These are phyloP conservation scores for Anacardium occidentale DNA, from an alignment of 345 rosid species.

Conservation along the genomic window DNA sequence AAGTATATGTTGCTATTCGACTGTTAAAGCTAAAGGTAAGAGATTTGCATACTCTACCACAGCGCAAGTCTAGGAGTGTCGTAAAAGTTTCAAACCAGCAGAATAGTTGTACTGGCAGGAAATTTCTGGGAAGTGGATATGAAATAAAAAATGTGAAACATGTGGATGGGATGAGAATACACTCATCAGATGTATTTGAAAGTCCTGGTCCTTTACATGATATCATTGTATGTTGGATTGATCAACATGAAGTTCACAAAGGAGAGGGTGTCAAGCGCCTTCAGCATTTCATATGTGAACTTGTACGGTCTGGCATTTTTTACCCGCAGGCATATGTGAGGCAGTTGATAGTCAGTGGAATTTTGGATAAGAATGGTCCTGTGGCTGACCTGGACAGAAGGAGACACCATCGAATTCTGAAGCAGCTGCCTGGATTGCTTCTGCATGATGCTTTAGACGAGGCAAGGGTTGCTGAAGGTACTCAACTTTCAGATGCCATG, in stretches of 20 bases:
- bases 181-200: slow-evolving; percentile 57
- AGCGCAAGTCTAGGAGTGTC: slow-evolving; percentile 36
- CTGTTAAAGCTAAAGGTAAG: slow-evolving; percentile 70
- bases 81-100: slow-evolving; percentile 27
- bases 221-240: slow-evolving; percentile 94
- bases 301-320: slow-evolving; percentile 77
- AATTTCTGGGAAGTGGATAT: slow-evolving; percentile 29
- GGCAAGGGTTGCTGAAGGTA: slow-evolving; percentile 58
- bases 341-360: slow-evolving; percentile 88
- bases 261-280: slow-evolving; percentile 73
- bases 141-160: slow-evolving; percentile 30
- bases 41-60: slow-evolving; percentile 44
- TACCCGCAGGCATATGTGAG: slow-evolving; percentile 88
- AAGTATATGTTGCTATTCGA: slow-evolving; percentile 72
- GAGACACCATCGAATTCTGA: slow-evolving; percentile 77
- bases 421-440: slow-evolving; percentile 75
- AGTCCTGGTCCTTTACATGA: slow-evolving; percentile 96
- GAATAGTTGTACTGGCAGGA: slow-evolving; percentile 32
- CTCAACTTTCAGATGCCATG: slow-evolving; percentile 60
- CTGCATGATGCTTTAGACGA: slow-evolving; percentile 62
- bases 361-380: slow-evolving; percentile 56
- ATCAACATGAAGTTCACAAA: slow-evolving; percentile 81
- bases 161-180: slow-evolving; percentile 23
- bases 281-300: slow-evolving; percentile 76
- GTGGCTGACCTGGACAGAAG: slow-evolving; percentile 49